Base-by-base conservation (phyloP, 495 filamentous ascomycete species). In the Cercophora sp. region DNA sequence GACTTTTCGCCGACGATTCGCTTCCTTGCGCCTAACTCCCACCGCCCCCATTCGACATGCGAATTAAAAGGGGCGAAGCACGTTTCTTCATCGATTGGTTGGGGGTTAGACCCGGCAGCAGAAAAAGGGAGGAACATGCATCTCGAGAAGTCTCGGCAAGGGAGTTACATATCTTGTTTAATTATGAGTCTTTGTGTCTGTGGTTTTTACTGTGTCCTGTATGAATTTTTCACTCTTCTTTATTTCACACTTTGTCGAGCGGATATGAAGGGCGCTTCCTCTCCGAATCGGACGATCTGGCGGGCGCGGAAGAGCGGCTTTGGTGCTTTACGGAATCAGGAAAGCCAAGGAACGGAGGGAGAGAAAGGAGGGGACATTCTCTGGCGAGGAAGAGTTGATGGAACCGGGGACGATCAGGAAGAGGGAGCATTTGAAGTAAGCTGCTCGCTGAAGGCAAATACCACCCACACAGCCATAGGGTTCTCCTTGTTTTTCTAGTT, bases 91-190 rank as follows among this genome's bases (percentile, higher is more conserved):
- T 43, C n/a, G n/a, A n/a, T 29, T 26, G n/a, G 22, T 44, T 24
- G 32, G 37, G 48, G 25, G 36, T 42, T 31, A 51, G 39, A 48
- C 49, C 39, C 40, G 48, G 18, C 26, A 41, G 60, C 32, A 45
- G 48, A 39, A 39, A 40, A 52, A 31, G 45, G 52, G 29, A 50
- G 51, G 48, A 59, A 39, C 23, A 29, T 60, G 50, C 54, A 56
- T 52, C 50, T 61, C 52, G 53, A 61, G 48, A 46, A 55, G 48
- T 48, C 43, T 46, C 47, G 42, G 48, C 23, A 50, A 53, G 51
- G 41, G 47, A 59, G 57, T 54, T 58, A 65, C 43, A 61, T 69
- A 71, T 66, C 44, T 58, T 71, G 61, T 71, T 71, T 69, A 70
- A 71, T 71, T 66, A 68, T 60, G 65, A 66, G 52, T 48, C 45